Percentiles rank a stretch among this genome's conserved stretches.
These are phyloP conservation scores for Melaleuca alternifolia DNA, from an alignment of 345 rosid genomes.

Conservation along the genomic window DNA sequence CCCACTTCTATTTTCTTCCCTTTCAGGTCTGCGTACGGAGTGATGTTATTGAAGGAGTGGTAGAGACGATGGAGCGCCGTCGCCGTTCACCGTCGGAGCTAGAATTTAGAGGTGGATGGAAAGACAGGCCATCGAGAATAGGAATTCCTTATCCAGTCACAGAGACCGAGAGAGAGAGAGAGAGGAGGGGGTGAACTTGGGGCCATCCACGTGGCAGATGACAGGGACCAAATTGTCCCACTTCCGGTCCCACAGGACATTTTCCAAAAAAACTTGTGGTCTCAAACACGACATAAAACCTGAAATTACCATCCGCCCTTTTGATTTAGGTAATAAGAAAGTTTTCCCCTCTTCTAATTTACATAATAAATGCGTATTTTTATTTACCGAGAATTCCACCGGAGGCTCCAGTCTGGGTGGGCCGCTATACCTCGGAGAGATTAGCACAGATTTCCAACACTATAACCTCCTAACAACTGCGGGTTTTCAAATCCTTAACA, in stretches of 20 bases:
- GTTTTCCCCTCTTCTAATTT: not conserved
- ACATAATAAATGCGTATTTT: not conserved
- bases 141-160: conserved; percentile 2
- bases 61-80: not conserved
- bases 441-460: no score
- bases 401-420: no score
- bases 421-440: no score
- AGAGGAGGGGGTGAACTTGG: not conserved
- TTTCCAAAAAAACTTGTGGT: not conserved
- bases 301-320: no score
- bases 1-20: conserved; percentile 39
- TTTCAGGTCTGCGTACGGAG: not conserved
- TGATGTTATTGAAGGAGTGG: not conserved
- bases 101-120: not conserved
- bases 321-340: not conserved
- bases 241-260: not conserved
- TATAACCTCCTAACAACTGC: no score
- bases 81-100: not conserved
- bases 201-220: conserved; percentile 6
- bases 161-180: not conserved
- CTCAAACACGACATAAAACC: not conserved
- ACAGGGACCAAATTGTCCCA: not conserved
- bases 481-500: no score
- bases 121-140: not conserved
- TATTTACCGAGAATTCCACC: no score